Percentiles rank a stretch among this genome's conserved stretches.
These are phyloP conservation scores for Diplodia seriata DNA, from an alignment of 2,329 filamentous ascomycete genomes.

Conservation along the genomic window DNA sequence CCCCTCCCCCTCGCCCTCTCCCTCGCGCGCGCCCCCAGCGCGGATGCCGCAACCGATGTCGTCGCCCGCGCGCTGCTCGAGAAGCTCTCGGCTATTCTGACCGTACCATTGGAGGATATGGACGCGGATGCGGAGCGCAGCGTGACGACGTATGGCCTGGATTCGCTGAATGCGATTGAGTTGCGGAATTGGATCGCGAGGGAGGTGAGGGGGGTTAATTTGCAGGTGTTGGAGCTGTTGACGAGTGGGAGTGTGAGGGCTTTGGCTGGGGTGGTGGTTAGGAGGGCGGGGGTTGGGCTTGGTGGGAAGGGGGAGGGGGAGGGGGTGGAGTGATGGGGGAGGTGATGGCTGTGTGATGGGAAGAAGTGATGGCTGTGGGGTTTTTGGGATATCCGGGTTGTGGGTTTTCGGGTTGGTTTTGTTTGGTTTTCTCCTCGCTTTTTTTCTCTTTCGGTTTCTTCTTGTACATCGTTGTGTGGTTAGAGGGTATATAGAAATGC, in stretches of 20 bases:
- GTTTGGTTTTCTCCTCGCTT: too few relatives aligned
- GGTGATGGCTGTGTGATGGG: too few relatives aligned
- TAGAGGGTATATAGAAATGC: too few relatives aligned
- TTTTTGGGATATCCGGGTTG: too few relatives aligned
- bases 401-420: too few relatives aligned
- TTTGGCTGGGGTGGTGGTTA: conserved; percentile 3
- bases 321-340: too few relatives aligned
- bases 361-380: too few relatives aligned
- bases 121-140: conserved; percentile 22
- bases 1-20: background rate
- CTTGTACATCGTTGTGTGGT: too few relatives aligned
- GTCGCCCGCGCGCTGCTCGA: conserved; percentile 21
- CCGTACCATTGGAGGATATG: conserved; percentile 36
- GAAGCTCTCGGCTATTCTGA: conserved; percentile 33
- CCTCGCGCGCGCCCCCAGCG: background rate
- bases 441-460: too few relatives aligned
- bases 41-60: conserved; percentile 8
- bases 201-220: conserved; percentile 34
- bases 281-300: conserved; percentile 26
- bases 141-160: conserved; percentile 38
- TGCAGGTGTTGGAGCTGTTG: conserved; percentile 38
- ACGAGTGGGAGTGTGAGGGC: conserved; percentile 26
- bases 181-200: conserved; percentile 39
- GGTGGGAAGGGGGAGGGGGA: too few relatives aligned
- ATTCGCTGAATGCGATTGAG: conserved; percentile 41